phyloP scores from a whole-genome alignment of 176 grass and related monocot genomes.

The Rhipidocladum racemiflorum region DNA sequence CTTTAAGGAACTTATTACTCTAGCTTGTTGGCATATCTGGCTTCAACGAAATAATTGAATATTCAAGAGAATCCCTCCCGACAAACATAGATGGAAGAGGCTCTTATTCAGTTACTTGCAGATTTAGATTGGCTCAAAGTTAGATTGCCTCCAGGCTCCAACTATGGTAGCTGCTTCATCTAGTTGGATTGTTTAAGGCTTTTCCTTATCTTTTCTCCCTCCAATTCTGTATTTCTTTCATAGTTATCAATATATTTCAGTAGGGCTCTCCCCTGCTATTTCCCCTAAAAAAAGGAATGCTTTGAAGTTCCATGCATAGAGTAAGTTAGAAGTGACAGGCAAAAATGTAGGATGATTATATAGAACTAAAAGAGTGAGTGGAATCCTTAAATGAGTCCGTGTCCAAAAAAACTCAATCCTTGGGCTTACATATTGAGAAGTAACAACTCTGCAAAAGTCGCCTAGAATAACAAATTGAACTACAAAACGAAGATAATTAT shows the following conservation, averaged over 20 bases:
- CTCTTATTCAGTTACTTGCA: background rate
- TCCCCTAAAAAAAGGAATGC: background rate
- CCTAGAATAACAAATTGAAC: background rate
- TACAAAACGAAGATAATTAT: background rate
- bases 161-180: background rate
- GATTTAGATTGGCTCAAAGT: background rate
- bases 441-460: background rate
- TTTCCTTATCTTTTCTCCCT: background rate
- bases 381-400: background rate
- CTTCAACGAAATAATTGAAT: background rate
- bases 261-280: background rate
- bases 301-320: background rate
- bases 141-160: background rate
- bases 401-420: background rate
- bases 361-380: background rate
- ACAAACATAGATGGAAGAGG: background rate
- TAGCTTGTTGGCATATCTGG: background rate
- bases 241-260: background rate
- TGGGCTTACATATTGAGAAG: constrained; percentile 10
- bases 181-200: background rate
- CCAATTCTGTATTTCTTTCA: background rate
- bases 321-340: background rate
- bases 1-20: background rate
- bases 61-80: background rate
- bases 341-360: background rate